Evolutionary conservation across 371 early-diverging fungal genomes (phyloP).

Genomic region (Mycotypha africana): DNA sequence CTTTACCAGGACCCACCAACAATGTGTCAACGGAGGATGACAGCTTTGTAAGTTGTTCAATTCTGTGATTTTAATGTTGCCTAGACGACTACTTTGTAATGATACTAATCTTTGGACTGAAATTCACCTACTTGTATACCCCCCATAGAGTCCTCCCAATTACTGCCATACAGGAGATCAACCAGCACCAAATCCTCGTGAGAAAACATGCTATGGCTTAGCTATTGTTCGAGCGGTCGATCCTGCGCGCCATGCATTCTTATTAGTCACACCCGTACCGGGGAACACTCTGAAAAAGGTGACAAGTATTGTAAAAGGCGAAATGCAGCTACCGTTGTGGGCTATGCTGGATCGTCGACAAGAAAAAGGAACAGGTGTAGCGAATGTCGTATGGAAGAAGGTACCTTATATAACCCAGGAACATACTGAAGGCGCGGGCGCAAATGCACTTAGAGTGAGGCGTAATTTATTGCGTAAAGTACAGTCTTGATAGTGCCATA

Average conservation of each 20-base stretch:
- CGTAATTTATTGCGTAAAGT: slow-evolving; percentile 31
- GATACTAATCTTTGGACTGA: too few relatives aligned
- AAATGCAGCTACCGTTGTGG: slow-evolving; percentile 45
- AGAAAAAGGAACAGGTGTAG: slow-evolving; percentile 35
- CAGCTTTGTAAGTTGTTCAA: slow-evolving; percentile 15
- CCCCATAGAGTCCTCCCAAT: slow-evolving; percentile 38
- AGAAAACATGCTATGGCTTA: slow-evolving; percentile 61
- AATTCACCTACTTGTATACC: too few relatives aligned
- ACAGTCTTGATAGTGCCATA: too few relatives aligned
- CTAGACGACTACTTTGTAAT: too few relatives aligned
- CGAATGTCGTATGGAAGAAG: slow-evolving; percentile 41
- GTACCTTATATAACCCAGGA: slow-evolving; percentile 47
- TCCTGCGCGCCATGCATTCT: slow-evolving; percentile 45
- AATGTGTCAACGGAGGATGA: neutral
- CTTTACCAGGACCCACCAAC: slow-evolving; percentile 6
- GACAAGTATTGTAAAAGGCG: slow-evolving; percentile 57
- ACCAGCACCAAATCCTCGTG: slow-evolving; percentile 44
- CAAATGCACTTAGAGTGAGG: slow-evolving; percentile 23
- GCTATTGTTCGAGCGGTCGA: slow-evolving; percentile 74
- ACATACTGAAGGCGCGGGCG: slow-evolving; percentile 29
- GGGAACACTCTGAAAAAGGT: slow-evolving; percentile 41
- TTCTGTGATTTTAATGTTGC: too few relatives aligned
- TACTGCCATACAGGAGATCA: slow-evolving; percentile 48
- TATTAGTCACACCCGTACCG: slow-evolving; percentile 64
- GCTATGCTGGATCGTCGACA: slow-evolving; percentile 35